These are phyloP conservation scores for Penicillium sclerotigenum DNA, from an alignment of 2,329 filamentous ascomycete species.

Conservation along the genomic window DNA sequence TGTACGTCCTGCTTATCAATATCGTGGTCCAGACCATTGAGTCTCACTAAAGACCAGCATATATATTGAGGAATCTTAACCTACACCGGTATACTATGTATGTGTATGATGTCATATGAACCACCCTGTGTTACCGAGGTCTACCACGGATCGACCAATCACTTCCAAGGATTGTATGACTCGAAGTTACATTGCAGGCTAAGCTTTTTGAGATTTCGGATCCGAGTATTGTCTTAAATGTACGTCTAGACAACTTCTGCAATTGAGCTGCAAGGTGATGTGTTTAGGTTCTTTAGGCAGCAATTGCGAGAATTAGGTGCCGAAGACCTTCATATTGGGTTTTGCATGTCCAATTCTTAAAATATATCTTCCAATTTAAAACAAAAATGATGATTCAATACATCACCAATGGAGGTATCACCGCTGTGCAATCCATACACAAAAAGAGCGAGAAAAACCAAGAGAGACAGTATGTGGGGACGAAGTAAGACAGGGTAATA, in stretches of 20 bases:
- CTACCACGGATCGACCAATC: neutral
- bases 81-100: neutral
- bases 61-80: too few species aligned
- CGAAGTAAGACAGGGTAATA: neutral
- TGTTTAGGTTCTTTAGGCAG: neutral
- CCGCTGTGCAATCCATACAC: conserved; percentile 9
- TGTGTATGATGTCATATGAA: conserved; percentile 1
- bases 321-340: neutral
- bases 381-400: neutral
- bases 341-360: neutral
- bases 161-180: neutral
- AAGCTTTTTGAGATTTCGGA: conserved; percentile 2
- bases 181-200: neutral
- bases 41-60: too few species aligned
- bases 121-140: neutral
- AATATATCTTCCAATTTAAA: neutral
- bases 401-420: conserved; percentile 21
- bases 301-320: neutral
- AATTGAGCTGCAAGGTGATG: neutral
- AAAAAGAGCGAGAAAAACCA: neutral
- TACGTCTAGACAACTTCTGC: neutral
- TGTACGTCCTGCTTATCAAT: neutral
- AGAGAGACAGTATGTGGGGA: neutral
- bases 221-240: neutral
- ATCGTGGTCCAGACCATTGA: neutral